These are phyloP conservation scores for Uronychia binucleata DNA, from an alignment of 73 alveolate species.

Conservation along the genomic window DNA sequence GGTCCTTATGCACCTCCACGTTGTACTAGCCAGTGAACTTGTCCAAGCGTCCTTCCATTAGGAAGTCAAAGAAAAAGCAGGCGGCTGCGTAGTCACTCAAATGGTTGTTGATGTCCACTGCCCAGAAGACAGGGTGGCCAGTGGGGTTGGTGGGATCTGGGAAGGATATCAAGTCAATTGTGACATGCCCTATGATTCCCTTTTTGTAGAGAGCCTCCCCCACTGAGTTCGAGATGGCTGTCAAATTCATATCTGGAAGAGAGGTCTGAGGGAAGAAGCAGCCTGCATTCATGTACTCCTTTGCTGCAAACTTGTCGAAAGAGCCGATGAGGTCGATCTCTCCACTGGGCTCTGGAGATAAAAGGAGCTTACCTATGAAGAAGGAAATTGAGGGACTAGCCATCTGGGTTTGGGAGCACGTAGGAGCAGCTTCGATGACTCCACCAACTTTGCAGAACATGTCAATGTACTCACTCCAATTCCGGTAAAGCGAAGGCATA, in stretches of 20 bases:
- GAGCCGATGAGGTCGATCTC: conserved; percentile 68
- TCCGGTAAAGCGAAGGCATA: conserved; percentile 52
- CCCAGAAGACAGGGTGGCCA: conserved; percentile 68
- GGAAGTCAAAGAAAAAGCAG: conserved; percentile 57
- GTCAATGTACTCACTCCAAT: conserved; percentile 66
- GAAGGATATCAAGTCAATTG: conserved; percentile 58
- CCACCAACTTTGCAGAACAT: conserved; percentile 69
- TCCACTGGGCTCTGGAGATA: conserved; percentile 71
- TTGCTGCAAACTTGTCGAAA: conserved; percentile 65
- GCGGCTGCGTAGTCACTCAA: conserved; percentile 62
- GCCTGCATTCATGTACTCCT: conserved; percentile 61
- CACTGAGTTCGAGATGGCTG: conserved; percentile 53
- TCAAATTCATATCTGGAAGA: conserved; percentile 54
- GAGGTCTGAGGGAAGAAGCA: conserved; percentile 70
- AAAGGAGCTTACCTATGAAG: conserved; percentile 48
- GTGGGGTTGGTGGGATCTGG: conserved; percentile 64
- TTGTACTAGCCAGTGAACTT: conserved; percentile 59
- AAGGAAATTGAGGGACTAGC: conserved; percentile 71
- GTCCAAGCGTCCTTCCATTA: conserved; percentile 67
- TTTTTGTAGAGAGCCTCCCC: conserved; percentile 61
- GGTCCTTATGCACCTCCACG: conserved; percentile 60
- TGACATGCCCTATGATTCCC: conserved; percentile 65
- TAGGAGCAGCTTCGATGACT: conserved; percentile 76
- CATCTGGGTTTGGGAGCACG: conserved; percentile 45
- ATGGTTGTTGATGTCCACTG: conserved; percentile 57